A percentile compares a stretch with the other conserved stretches of the same genome.
These are phyloP conservation scores for Fusarium mangiferae DNA, from an alignment of 2,329 filamentous ascomycete genomes.

Conservation along the genomic window DNA sequence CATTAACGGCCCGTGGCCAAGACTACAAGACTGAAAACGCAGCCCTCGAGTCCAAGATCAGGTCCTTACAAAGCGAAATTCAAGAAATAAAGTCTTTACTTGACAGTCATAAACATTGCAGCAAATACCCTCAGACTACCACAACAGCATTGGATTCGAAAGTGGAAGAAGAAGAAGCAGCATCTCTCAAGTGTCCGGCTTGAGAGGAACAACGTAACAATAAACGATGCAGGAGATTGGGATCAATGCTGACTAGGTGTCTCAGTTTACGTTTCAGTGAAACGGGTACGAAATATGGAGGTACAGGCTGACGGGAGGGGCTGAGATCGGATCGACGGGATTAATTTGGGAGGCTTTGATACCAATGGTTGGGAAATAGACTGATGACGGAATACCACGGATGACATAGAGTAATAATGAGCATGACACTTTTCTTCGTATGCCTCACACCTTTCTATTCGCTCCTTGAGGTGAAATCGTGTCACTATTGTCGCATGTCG, in stretches of 20 bases:
- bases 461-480: neutral
- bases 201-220: neutral
- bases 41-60: neutral
- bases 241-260: neutral
- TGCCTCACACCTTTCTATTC: neutral
- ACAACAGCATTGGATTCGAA: neutral
- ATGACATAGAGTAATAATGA: neutral
- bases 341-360: neutral
- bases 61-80: neutral
- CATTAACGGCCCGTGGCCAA: neutral
- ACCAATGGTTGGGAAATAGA: neutral
- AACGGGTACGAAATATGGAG: neutral
- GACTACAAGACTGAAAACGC: neutral
- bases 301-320: neutral
- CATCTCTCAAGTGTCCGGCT: neutral
- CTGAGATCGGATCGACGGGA: neutral
- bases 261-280: neutral
- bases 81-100: neutral
- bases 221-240: conserved; percentile 38
- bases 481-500: neutral
- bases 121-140: neutral
- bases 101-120: neutral
- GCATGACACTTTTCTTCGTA: too few species aligned
- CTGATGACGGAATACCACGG: neutral
- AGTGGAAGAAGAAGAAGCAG: neutral